These are phyloP conservation scores for Leccinellum rugosiceps DNA, from an alignment of 768 basidiomycete species.

Conservation along the genomic window DNA sequence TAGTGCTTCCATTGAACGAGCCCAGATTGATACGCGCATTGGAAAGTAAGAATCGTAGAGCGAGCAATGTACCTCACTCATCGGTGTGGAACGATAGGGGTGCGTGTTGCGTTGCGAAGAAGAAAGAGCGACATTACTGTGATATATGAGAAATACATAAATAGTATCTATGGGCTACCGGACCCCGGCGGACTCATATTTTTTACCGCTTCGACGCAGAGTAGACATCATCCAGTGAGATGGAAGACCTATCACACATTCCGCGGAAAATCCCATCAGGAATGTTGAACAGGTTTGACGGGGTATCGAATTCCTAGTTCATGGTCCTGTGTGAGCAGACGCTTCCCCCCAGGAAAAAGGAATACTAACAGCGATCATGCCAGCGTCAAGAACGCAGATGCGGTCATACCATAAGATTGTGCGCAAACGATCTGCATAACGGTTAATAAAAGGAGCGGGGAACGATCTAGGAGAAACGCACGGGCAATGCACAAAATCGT, in stretches of 20 bases:
- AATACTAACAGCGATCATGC: constrained; percentile 60
- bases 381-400: constrained; percentile 84
- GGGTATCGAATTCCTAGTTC: constrained; percentile 75
- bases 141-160: too few species aligned
- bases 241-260: constrained; percentile 85
- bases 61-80: too few species aligned
- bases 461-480: constrained; percentile 35
- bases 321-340: neutral
- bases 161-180: neutral
- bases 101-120: too few species aligned
- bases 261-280: constrained; percentile 70
- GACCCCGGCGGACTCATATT: neutral
- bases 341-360: neutral
- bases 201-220: constrained; percentile 27
- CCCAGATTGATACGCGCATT: too few species aligned
- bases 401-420: constrained; percentile 89
- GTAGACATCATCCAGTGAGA: constrained; percentile 67
- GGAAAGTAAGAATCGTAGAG: too few species aligned
- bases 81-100: too few species aligned
- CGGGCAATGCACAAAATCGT: constrained; percentile 88
- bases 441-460: neutral
- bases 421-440: constrained; percentile 63
- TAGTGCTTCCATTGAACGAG: too few species aligned
- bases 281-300: constrained; percentile 56
- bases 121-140: too few species aligned